Percentiles rank a stretch among this genome's conserved stretches.
phyloP scores from a whole-genome alignment of 257 asterid species.

The Solanum gracilifrons region DNA sequence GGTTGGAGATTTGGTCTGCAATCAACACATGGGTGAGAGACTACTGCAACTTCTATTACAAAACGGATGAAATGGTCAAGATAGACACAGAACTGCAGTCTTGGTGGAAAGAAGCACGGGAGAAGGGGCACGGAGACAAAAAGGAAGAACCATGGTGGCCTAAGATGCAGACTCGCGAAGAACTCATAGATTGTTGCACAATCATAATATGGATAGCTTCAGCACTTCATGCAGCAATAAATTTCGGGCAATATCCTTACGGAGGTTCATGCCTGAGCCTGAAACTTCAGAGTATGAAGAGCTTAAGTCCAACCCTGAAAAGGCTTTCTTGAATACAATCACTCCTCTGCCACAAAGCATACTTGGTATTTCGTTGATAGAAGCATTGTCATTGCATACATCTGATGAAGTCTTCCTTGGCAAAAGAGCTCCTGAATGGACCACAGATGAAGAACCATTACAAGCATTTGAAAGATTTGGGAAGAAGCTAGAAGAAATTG shows the following conservation, averaged over 20 bases:
- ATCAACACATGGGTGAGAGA: conserved; percentile 63
- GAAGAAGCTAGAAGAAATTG: conserved; percentile 32
- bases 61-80: conserved; percentile 27
- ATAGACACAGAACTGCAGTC: conserved; percentile 53
- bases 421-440: conserved; percentile 43
- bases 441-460: conserved; percentile 32
- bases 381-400: conserved; percentile 63
- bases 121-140: conserved; percentile 66
- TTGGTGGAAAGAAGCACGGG: conserved; percentile 73
- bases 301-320: conserved; percentile 43
- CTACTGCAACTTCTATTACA: conserved; percentile 61
- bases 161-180: conserved; percentile 44
- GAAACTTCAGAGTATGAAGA: conserved; percentile 56
- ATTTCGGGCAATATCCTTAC: conserved; percentile 66
- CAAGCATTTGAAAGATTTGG: conserved; percentile 51
- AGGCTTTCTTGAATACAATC: conserved; percentile 50
- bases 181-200: conserved; percentile 53
- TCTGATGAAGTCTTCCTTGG: conserved; percentile 65
- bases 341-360: conserved; percentile 45
- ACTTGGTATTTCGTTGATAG: conserved; percentile 55
- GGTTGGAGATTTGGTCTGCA: conserved; percentile 71
- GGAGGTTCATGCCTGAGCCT: conserved; percentile 53
- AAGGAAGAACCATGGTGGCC: conserved; percentile 76
- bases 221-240: conserved; percentile 80
- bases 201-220: conserved; percentile 73